phyloP scores from a whole-genome alignment of 768 basidiomycete genomes.

The Lactarius indigo region DNA sequence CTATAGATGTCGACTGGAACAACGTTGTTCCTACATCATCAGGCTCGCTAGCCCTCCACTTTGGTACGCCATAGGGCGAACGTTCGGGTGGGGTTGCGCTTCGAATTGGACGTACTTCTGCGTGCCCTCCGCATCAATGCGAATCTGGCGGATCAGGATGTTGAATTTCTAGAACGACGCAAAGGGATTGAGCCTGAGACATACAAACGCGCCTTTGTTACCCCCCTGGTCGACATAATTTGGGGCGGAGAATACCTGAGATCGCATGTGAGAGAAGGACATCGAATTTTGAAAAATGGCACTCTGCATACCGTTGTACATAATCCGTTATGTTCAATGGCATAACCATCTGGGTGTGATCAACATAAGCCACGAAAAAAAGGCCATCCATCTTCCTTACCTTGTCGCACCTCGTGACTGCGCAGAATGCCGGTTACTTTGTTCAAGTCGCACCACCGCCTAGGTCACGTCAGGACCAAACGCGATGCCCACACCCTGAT shows the following conservation, averaged over 20 bases:
- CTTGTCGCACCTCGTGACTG: constrained; percentile 95
- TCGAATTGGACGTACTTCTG: constrained; percentile 79
- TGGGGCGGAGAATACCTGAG: constrained; percentile 89
- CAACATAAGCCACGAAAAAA: constrained; percentile 6
- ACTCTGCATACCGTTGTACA: constrained; percentile 64
- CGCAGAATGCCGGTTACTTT: constrained; percentile 86
- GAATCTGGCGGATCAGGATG: constrained; percentile 48
- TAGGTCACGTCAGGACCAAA: constrained; percentile 97
- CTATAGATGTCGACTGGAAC: neutral
- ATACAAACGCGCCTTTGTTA: constrained; percentile 89
- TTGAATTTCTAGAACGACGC: neutral
- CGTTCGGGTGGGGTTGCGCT: constrained; percentile 80
- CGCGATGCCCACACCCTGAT: constrained; percentile 87
- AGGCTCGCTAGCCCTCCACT: constrained; percentile 61
- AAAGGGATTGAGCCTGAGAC: constrained; percentile 29
- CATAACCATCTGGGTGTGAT: constrained; percentile 69
- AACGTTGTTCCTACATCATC: constrained; percentile 54
- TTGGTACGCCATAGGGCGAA: constrained; percentile 92
- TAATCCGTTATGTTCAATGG: constrained; percentile 90
- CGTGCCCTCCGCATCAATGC: constrained; percentile 74
- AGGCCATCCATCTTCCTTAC: constrained; percentile 37
- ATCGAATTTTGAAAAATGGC: constrained; percentile 14
- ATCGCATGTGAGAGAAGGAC: constrained; percentile 1
- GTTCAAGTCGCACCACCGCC: constrained; percentile 84
- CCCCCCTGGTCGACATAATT: constrained; percentile 92